Evolutionary conservation across 2,329 filamentous ascomycete species (phyloP).

Genomic region (Myriosclerotinia scirpicola): DNA sequence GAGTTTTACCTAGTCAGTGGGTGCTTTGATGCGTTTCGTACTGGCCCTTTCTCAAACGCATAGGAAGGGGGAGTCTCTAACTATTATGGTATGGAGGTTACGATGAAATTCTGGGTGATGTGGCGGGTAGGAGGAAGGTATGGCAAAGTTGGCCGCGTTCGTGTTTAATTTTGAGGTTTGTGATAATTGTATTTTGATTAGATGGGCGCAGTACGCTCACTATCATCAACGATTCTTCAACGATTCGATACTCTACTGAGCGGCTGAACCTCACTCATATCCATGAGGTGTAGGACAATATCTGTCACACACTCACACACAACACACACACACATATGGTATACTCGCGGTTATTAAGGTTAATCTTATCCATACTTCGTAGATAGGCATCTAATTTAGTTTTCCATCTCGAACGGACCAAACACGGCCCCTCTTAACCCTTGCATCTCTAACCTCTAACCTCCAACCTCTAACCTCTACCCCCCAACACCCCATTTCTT

Average conservation of each 20-base stretch:
- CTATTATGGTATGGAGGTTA: neutral
- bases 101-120: neutral
- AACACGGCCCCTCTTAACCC: constrained; percentile 5
- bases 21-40: constrained; percentile 12
- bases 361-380: neutral
- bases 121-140: neutral
- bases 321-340: too few species aligned
- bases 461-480: neutral
- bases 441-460: neutral
- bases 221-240: neutral
- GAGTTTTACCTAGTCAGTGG: too few species aligned
- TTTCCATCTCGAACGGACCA: constrained; percentile 10
- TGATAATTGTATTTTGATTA: too few species aligned
- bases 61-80: constrained; percentile 1
- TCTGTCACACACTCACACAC: neutral
- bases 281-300: neutral
- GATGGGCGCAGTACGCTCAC: too few species aligned
- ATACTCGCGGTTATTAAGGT: too few species aligned
- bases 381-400: neutral
- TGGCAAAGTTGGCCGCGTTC: too few species aligned
- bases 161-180: too few species aligned
- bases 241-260: neutral
- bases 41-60: constrained; percentile 14
- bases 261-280: neutral
- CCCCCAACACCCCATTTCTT: neutral